Evolutionary conservation across 306 rosid species (phyloP).

Genomic region (Amphicarpaea edgeworthii): DNA sequence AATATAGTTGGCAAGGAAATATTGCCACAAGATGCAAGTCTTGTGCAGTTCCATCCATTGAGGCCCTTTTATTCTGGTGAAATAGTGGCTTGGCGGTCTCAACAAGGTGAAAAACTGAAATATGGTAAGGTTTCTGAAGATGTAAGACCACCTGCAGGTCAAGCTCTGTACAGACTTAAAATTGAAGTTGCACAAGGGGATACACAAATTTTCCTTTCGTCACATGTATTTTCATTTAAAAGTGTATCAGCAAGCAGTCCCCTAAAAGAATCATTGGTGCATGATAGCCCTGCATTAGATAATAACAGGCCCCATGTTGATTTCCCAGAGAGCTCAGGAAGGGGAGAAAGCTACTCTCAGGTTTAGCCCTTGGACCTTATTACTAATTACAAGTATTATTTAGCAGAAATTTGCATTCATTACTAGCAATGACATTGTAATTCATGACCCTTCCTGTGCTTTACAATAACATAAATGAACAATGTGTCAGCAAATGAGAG

Average conservation of each 20-base stretch:
- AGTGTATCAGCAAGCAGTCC: constrained; percentile 67
- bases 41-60: constrained; percentile 91
- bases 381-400: constrained; percentile 22
- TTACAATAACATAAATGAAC: background rate
- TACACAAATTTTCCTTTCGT: constrained; percentile 74
- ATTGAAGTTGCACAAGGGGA: constrained; percentile 74
- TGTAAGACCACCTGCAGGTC: constrained; percentile 92
- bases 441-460: constrained; percentile 27
- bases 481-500: background rate
- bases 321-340: constrained; percentile 64
- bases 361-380: constrained; percentile 53
- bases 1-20: constrained; percentile 81
- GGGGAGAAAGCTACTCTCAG: constrained; percentile 67
- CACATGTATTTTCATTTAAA: constrained; percentile 89
- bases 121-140: constrained; percentile 88
- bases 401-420: background rate
- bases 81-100: constrained; percentile 97
- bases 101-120: constrained; percentile 89
- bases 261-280: constrained; percentile 51
- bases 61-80: constrained; percentile 96
- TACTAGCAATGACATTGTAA: constrained; percentile 16
- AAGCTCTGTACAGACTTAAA: constrained; percentile 87
- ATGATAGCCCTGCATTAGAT: constrained; percentile 47
- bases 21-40: constrained; percentile 89
- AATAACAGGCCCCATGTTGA: constrained; percentile 44